phyloP scores from a whole-genome alignment of 2,329 filamentous ascomycete genomes.

The Ploettnerulaceae sp. region DNA sequence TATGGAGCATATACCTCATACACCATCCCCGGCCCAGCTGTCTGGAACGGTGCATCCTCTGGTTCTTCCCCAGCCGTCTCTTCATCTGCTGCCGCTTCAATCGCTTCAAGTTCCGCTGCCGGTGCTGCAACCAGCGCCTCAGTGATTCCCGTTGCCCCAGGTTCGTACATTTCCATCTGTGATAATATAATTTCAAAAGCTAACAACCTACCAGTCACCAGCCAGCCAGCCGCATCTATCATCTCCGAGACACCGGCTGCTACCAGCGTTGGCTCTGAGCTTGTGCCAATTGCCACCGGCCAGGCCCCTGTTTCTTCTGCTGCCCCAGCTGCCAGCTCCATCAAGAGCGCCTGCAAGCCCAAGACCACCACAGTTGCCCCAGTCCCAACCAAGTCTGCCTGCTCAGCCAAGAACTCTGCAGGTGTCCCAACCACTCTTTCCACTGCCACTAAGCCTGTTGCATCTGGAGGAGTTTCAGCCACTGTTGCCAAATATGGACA shows the following conservation, averaged over 20 bases:
- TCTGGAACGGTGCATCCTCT: conserved; percentile 24
- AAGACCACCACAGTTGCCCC: background rate
- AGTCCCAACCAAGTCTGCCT: background rate
- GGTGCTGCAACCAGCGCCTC: background rate
- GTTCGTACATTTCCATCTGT: too few species aligned
- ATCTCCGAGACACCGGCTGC: too few species aligned
- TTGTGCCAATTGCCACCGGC: background rate
- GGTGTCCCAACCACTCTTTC: background rate
- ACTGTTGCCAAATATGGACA: conserved; percentile 5
- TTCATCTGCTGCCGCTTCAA: background rate
- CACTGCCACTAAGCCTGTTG: background rate
- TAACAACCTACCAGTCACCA: too few species aligned
- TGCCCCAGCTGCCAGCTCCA: background rate
- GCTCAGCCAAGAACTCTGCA: background rate
- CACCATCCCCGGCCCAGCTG: conserved; percentile 34
- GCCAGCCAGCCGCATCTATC: too few species aligned
- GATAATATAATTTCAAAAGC: too few species aligned
- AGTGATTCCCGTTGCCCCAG: background rate
- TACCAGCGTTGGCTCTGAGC: background rate
- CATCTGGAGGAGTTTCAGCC: background rate
- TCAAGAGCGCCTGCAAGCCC: conserved; percentile 2
- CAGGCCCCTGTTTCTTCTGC: background rate
- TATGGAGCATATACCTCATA: conserved; percentile 36
- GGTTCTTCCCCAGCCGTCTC: background rate
- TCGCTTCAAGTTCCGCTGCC: background rate